Conservation (phyloP, 75 land plant species). For the Picea sitchensis region DNA sequence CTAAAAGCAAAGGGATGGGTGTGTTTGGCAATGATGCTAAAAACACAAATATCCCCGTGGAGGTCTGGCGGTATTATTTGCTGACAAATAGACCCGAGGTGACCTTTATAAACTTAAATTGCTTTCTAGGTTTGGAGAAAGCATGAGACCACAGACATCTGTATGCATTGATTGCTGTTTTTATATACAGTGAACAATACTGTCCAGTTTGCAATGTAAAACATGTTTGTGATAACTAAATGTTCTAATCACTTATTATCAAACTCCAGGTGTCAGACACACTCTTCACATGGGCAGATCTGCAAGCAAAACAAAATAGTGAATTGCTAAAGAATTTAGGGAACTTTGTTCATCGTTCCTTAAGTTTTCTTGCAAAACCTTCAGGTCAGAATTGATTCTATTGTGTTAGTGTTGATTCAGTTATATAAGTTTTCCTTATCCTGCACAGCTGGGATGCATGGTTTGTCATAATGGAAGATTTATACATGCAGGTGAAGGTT, state of each 20-base stretch:
- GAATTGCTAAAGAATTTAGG: constrained; percentile 90
- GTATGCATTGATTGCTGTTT: not conserved
- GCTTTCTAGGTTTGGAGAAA: not conserved
- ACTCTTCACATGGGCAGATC: constrained; percentile 83
- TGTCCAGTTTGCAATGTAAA: not conserved
- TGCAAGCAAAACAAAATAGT: constrained; percentile 88
- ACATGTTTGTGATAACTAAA: not conserved
- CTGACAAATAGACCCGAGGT: constrained; percentile 97
- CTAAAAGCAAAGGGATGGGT: constrained; percentile 92
- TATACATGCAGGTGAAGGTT: constrained; percentile 63
- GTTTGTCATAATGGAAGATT: not conserved
- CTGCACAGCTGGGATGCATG: not conserved
- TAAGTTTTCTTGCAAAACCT: constrained; percentile 89
- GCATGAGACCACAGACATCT: not conserved
- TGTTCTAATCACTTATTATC: not conserved
- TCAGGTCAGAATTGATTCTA: constrained; percentile 34
- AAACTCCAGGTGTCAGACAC: constrained; percentile 80
- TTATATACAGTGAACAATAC: not conserved
- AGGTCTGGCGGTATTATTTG: constrained; percentile 96
- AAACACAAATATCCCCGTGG: constrained; percentile 76
- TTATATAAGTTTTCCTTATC: not conserved
- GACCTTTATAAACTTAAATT: not conserved
- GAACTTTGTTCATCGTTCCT: constrained; percentile 78
- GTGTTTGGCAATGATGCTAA: constrained; percentile 99
- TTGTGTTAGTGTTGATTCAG: not conserved